A percentile compares a stretch with the other conserved stretches of the same genome.
phyloP scores from a whole-genome alignment of 192 early-diverging fungal species.

The Coemansia sp. region DNA sequence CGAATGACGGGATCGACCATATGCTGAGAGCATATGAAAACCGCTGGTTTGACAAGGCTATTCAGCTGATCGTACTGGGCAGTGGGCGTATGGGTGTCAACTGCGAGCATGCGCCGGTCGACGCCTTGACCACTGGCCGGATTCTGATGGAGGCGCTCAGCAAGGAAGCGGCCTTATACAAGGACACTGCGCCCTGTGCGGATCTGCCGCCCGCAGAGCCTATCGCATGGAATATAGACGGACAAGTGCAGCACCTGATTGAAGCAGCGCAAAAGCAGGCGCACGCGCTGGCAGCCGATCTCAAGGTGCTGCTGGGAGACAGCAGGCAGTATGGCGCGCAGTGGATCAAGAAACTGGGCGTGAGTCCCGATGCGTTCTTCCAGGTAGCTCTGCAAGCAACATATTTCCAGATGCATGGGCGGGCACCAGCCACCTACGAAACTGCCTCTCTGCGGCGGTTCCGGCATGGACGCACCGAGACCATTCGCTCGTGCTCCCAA shows the following conservation, averaged over 20 bases:
- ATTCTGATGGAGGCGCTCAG: conserved; percentile 68
- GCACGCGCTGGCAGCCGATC: conserved; percentile 62
- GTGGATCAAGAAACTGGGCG: conserved; percentile 79
- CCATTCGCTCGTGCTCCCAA: conserved; percentile 73
- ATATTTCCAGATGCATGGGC: conserved; percentile 70
- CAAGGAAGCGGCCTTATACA: conserved; percentile 27
- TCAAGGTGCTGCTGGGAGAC: conserved; percentile 69
- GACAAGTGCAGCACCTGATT: conserved; percentile 56
- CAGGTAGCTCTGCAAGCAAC: conserved; percentile 89
- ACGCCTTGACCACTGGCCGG: conserved; percentile 85
- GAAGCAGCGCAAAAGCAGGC: conserved; percentile 65
- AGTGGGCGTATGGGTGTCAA: conserved; percentile 89
- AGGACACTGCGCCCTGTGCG: conserved; percentile 28
- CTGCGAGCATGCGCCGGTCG: conserved; percentile 93
- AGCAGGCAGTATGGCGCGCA: conserved; percentile 74
- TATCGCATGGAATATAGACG: conserved; percentile 69
- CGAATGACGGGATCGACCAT: conserved; percentile 48
- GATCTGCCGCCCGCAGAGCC: conserved; percentile 55
- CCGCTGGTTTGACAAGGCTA: conserved; percentile 96
- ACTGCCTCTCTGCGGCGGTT: conserved; percentile 70
- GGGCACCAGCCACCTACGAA: conserved; percentile 71
- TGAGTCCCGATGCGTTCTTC: conserved; percentile 86
- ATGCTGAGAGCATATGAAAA: conserved; percentile 61
- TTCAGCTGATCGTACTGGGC: conserved; percentile 81
- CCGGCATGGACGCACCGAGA: conserved; percentile 89